These are phyloP conservation scores for Elaeis oleifera DNA, from an alignment of 202 grass and related monocot genomes.

Conservation along the genomic window DNA sequence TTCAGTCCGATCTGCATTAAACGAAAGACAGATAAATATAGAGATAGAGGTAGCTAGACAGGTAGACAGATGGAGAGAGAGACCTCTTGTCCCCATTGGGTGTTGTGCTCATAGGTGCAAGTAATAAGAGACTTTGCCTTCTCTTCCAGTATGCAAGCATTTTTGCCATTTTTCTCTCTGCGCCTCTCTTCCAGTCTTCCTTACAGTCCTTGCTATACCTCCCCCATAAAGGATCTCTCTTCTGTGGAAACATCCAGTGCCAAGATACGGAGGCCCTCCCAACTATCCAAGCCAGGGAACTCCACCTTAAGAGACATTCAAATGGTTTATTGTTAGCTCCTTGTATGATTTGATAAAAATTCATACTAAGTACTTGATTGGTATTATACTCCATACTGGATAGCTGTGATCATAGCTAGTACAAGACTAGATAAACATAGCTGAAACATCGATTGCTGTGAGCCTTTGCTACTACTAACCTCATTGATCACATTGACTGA, in stretches of 20 bases:
- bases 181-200: slow-evolving; percentile 39
- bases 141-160: slow-evolving; percentile 25
- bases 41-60: too few relatives aligned
- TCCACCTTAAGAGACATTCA: slow-evolving; percentile 27
- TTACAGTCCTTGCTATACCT: slow-evolving; percentile 40
- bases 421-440: too few relatives aligned
- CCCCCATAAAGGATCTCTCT: slow-evolving; percentile 47
- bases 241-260: slow-evolving; percentile 61
- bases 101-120: slow-evolving; percentile 46
- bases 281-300: slow-evolving; percentile 30
- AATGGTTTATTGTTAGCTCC: too few relatives aligned
- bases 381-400: too few relatives aligned
- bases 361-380: too few relatives aligned
- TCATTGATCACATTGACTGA: too few relatives aligned
- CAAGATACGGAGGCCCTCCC: slow-evolving; percentile 37
- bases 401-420: too few relatives aligned
- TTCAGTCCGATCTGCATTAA: slow-evolving; percentile 40
- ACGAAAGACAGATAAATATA: neutral
- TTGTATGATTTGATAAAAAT: too few relatives aligned
- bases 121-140: slow-evolving; percentile 32
- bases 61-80: neutral
- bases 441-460: too few relatives aligned
- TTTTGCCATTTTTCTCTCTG: neutral
- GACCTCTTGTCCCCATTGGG: slow-evolving; percentile 43
- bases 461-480: too few relatives aligned